A percentile compares a stretch with the other conserved stretches of the same genome.
phyloP scores from a whole-genome alignment of 306 rosid species.

The Begonia masoniana region DNA sequence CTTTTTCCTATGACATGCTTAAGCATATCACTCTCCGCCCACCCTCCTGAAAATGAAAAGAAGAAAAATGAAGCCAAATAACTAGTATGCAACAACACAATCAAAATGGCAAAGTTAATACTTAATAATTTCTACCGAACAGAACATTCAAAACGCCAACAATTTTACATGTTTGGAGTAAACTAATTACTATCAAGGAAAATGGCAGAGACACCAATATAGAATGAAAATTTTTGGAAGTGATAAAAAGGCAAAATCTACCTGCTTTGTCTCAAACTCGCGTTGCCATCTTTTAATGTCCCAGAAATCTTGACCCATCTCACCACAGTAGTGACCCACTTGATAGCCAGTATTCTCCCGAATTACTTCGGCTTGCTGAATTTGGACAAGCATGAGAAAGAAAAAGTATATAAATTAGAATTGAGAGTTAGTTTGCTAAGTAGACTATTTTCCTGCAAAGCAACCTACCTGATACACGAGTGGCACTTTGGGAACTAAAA shows the following conservation, averaged over 20 bases:
- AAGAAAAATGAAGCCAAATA: too few relatives aligned
- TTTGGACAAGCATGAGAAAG: slow-evolving; percentile 12
- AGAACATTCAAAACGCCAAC: too few relatives aligned
- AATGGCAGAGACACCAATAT: too few relatives aligned
- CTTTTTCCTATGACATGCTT: too few relatives aligned
- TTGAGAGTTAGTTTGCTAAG: background rate
- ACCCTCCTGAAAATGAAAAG: too few relatives aligned
- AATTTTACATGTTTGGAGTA: too few relatives aligned
- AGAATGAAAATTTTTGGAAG: slow-evolving; percentile 6
- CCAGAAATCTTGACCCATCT: slow-evolving; percentile 99
- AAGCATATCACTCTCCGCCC: too few relatives aligned
- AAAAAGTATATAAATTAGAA: slow-evolving; percentile 2
- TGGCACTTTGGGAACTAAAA: slow-evolving; percentile 94
- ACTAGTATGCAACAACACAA: too few relatives aligned
- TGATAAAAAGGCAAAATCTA: slow-evolving; percentile 9
- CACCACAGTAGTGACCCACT: slow-evolving; percentile 97
- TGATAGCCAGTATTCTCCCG: slow-evolving; percentile 91
- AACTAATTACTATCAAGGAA: too few relatives aligned
- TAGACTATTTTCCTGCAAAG: background rate
- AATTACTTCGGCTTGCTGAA: slow-evolving; percentile 98
- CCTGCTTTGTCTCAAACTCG: slow-evolving; percentile 82
- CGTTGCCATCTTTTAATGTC: slow-evolving; percentile 97
- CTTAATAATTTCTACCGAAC: too few relatives aligned
- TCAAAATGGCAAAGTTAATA: too few relatives aligned
- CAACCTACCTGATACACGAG: slow-evolving; percentile 82